Evolutionary conservation across 2,329 filamentous ascomycete genomes (phyloP).

Genomic region (Xylaria sp.): DNA sequence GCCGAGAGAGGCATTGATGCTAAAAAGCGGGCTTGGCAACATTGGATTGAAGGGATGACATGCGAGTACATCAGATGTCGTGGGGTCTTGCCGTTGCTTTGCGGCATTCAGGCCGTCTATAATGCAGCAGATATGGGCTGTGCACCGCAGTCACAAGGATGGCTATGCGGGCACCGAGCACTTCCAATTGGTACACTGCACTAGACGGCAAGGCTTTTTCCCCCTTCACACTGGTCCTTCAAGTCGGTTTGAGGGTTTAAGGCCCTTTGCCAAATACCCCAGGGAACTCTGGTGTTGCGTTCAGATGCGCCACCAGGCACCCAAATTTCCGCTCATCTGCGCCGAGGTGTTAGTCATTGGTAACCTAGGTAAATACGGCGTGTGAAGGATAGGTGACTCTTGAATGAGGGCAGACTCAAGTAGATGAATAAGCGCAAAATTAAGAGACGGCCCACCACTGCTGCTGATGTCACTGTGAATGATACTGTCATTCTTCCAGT

Average conservation of each 20-base stretch:
- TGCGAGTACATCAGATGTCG: constrained; percentile 21
- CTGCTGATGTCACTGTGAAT: constrained; percentile 9
- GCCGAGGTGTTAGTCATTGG: background rate
- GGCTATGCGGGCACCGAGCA: background rate
- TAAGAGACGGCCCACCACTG: background rate
- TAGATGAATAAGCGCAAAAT: background rate
- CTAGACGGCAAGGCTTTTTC: constrained; percentile 9
- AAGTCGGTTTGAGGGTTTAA: no score
- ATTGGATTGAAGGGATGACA: constrained; percentile 17
- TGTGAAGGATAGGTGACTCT: background rate
- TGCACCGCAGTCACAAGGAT: constrained; percentile 19
- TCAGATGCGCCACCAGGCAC: background rate
- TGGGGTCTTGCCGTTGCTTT: constrained; percentile 30
- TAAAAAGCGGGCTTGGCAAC: constrained; percentile 26
- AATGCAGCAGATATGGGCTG: constrained; percentile 26
- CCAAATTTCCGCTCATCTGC: constrained; percentile 15
- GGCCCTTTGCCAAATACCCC: background rate
- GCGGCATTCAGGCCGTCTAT: constrained; percentile 26
- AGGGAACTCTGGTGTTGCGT: constrained; percentile 1
- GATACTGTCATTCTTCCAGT: background rate
- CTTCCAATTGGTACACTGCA: constrained; percentile 15
- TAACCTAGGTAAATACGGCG: background rate
- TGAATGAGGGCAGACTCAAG: background rate
- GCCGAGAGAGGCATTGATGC: constrained; percentile 29
- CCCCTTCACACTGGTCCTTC: constrained; percentile 1